Percentiles rank a stretch among this genome's conserved stretches.
phyloP scores from a whole-genome alignment of 202 grass and related monocot genomes.

The Bolboschoenoplectus hybrid region DNA sequence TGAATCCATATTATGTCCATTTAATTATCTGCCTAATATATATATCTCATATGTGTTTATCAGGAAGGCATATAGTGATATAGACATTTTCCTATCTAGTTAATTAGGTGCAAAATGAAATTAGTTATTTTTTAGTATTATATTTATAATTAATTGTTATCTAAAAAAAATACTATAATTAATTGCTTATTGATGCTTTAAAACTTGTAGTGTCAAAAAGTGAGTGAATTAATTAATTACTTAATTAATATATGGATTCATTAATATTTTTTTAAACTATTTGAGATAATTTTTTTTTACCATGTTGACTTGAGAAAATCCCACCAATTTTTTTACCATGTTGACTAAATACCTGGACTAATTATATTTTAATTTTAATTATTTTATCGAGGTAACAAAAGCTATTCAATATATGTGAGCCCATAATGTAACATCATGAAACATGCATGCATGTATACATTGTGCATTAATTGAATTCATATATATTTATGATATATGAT shows the following conservation, averaged over 20 bases:
- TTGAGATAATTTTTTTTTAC: too few species aligned
- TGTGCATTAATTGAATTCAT: too few species aligned
- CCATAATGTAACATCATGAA: neutral
- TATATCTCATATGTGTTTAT: slow-evolving; percentile 1
- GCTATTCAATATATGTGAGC: neutral
- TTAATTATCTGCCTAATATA: slow-evolving; percentile 15
- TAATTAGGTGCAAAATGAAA: neutral
- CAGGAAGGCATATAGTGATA: slow-evolving; percentile 1
- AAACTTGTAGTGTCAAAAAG: too few species aligned
- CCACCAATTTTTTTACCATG: too few species aligned
- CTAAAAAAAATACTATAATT: neutral
- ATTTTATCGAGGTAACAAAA: neutral
- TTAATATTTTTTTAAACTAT: too few species aligned
- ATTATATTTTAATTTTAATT: neutral
- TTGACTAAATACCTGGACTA: too few species aligned
- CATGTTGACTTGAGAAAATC: too few species aligned
- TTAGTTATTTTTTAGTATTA: neutral
- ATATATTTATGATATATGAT: too few species aligned
- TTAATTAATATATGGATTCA: too few species aligned
- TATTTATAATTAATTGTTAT: neutral
- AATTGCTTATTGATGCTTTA: neutral
- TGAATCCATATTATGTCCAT: neutral
- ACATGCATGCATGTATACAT: too few species aligned
- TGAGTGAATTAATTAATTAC: too few species aligned
- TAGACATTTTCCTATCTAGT: neutral